phyloP scores from a whole-genome alignment of 2,329 filamentous ascomycete species.

The Paraconiothyrium brasiliense region DNA sequence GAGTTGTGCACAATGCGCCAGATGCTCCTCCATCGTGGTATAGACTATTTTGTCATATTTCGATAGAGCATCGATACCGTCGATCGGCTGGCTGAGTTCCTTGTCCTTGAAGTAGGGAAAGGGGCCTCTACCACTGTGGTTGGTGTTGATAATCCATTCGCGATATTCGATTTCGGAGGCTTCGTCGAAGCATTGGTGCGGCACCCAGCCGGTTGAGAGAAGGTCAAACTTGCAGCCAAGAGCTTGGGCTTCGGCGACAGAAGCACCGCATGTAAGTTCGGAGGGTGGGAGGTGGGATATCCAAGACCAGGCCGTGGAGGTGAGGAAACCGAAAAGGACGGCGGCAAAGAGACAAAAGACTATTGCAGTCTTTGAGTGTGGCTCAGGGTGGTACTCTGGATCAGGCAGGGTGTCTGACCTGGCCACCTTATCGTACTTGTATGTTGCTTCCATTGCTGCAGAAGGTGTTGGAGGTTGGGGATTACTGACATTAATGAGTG shows the following conservation, averaged over 20 bases:
- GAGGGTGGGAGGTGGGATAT: not conserved
- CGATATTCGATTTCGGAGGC: not conserved
- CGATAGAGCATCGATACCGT: not conserved
- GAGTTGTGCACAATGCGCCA: not conserved
- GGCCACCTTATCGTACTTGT: not conserved
- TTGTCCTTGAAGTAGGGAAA: not conserved
- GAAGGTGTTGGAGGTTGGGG: not conserved
- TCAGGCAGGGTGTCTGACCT: not conserved
- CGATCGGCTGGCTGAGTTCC: not conserved
- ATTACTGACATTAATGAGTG: not conserved
- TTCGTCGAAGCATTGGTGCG: not conserved
- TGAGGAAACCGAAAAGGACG: not conserved
- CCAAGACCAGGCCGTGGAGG: not conserved
- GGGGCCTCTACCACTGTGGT: not conserved
- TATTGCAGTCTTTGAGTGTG: not conserved
- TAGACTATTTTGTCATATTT: not conserved
- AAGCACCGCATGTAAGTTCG: not conserved
- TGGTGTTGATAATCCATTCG: not conserved
- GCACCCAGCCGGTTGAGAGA: not conserved
- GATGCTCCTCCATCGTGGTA: not conserved
- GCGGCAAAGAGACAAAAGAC: not conserved
- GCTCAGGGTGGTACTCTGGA: not conserved
- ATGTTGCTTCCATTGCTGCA: not conserved
- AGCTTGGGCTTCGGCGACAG: not conserved
- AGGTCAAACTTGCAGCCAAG: not conserved